Evolutionary conservation across 352 stramenopile genomes (phyloP).

Genomic region (Pythium dissimile): DNA sequence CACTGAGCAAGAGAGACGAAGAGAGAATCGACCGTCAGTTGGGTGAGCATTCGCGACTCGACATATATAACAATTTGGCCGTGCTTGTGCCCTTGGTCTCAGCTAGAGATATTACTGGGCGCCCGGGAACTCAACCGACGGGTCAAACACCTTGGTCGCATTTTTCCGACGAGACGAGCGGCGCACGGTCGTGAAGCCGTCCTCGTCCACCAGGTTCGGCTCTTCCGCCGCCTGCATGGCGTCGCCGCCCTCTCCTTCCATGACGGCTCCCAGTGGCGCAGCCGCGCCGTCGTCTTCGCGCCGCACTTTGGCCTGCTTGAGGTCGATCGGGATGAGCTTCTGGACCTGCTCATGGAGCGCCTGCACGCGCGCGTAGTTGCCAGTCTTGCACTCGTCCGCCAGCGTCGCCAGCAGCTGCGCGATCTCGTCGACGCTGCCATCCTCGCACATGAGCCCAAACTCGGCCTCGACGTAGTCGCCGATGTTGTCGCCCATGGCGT

Average conservation of each 20-base stretch:
- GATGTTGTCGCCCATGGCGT: constrained; percentile 73
- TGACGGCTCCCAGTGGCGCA: constrained; percentile 1
- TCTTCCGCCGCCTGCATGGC: constrained; percentile 22
- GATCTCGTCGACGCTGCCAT: constrained; percentile 73
- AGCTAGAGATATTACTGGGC: constrained; percentile 50
- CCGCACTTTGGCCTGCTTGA: constrained; percentile 71
- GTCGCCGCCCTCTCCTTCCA: neutral
- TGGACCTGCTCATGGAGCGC: constrained; percentile 70
- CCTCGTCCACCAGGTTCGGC: constrained; percentile 51
- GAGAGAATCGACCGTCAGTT: too few species aligned
- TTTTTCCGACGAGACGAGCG: constrained; percentile 64
- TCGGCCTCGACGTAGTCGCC: constrained; percentile 67
- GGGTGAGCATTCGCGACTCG: too few species aligned
- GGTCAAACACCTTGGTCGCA: constrained; percentile 74
- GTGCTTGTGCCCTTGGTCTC: too few species aligned
- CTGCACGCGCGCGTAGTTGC: constrained; percentile 65
- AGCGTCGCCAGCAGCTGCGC: constrained; percentile 58
- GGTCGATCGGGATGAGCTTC: constrained; percentile 71
- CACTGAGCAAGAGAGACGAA: too few species aligned
- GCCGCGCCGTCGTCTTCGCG: constrained; percentile 19
- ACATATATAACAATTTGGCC: too few species aligned
- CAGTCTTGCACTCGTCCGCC: constrained; percentile 75
- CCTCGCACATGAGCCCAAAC: constrained; percentile 77
- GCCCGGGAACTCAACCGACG: constrained; percentile 68
- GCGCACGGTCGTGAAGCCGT: constrained; percentile 73